phyloP scores from a whole-genome alignment of 805 yeast species.

The Gaillardinia entomophila region DNA sequence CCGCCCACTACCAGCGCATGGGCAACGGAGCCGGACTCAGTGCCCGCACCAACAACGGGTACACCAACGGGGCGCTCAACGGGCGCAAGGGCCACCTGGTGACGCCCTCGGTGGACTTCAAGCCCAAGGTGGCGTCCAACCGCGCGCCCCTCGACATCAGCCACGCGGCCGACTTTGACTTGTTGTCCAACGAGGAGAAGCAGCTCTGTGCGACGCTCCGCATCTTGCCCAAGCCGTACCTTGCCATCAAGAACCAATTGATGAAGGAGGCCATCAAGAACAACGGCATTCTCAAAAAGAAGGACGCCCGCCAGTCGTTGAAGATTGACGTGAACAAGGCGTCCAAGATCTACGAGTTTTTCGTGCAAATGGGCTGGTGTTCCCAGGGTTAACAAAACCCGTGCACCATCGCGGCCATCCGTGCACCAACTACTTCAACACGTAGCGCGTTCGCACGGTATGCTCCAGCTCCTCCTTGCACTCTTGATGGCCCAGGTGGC shows the following conservation, averaged over 20 bases:
- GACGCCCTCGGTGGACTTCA: slow-evolving; percentile 17
- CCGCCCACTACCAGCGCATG: slow-evolving; percentile 55
- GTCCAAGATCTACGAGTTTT: slow-evolving; percentile 85
- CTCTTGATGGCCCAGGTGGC: too few species aligned
- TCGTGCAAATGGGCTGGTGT: slow-evolving; percentile 89
- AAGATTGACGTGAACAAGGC: slow-evolving; percentile 86
- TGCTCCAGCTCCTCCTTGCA: too few species aligned
- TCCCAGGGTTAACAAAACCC: slow-evolving; percentile 29
- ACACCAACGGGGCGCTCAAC: background rate
- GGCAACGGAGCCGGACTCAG: slow-evolving; percentile 31
- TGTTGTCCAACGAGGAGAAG: slow-evolving; percentile 85
- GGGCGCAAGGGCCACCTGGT: background rate
- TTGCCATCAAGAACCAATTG: slow-evolving; percentile 84
- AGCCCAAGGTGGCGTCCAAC: slow-evolving; percentile 35
- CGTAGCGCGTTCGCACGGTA: too few species aligned
- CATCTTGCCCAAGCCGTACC: slow-evolving; percentile 86
- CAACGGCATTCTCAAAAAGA: slow-evolving; percentile 79
- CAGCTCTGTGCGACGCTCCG: slow-evolving; percentile 77
- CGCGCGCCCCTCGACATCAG: slow-evolving; percentile 60
- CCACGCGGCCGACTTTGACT: slow-evolving; percentile 74
- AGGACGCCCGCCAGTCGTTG: slow-evolving; percentile 76
- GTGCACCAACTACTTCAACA: too few species aligned
- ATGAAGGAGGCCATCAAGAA: slow-evolving; percentile 82
- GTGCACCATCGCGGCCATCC: too few species aligned
- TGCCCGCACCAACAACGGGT: slow-evolving; percentile 8